Evolutionary conservation across 2,329 filamentous ascomycete species (phyloP), one percentile per base, ranked within the genome.

Genomic region (Alternaria rosae): DNA sequence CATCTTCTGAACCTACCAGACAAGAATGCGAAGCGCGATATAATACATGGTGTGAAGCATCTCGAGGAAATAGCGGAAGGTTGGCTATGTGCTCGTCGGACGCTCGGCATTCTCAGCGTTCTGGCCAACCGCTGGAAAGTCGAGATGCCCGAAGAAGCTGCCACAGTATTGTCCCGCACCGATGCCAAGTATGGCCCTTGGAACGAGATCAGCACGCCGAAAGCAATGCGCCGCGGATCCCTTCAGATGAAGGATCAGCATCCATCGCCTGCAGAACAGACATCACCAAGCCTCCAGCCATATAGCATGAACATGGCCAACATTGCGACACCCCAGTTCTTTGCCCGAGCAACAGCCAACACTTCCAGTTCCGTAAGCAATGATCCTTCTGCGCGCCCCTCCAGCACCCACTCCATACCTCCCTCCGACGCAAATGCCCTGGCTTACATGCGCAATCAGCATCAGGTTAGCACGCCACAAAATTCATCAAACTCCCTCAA

Each of bases 51-150:
- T 1, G 86, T 97, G 44, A 94, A 92, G 73, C 92, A 97, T 66
- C 86, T 98, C 1, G 94, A 98, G 78, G 94, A 98, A 74, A 97
- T 99, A 70, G 93, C 93, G 0, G 94, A 97, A 77, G 91, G 93
- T 71, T 99, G 95, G 95, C 87, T 93, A 1, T 95, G 93, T 72
- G 94, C 94, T 10, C 87, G 94, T 55, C 87, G 94, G 12, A 94
- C 94, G 0, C 84, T 98, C 7, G 88, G 89, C 62, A 97, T 98
- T 50, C 84, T 99, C 44, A 93, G 91, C 68, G 88, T 96, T 5
- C 87, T 97, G 12, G 91, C 91, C 1, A 87, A 89, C n/a, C 95
- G 95, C 72, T 98, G 95, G 94, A 90, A 90, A 17, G 90, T 97
- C 44, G 89, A 93, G 58, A 80, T 98, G 10, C 94, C 95, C 0